Evolutionary conservation across 2,329 filamentous ascomycete genomes (phyloP), one percentile per base, ranked within the genome.

Genomic region (Neonectria magnoliae): DNA sequence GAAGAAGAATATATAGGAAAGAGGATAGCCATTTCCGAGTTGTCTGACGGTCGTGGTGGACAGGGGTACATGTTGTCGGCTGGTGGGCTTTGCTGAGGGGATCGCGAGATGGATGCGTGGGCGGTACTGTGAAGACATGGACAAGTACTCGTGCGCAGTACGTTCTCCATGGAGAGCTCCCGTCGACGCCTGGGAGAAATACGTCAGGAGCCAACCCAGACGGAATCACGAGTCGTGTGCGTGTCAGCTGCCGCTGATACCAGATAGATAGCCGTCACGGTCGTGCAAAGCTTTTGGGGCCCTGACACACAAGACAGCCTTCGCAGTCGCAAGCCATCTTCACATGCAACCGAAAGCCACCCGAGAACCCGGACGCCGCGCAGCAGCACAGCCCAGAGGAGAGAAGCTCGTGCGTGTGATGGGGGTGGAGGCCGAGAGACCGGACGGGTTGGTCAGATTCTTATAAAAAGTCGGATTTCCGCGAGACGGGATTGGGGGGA

Each of bases 311-410:
- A 20, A 20, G 10, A 20, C 38, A 16, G 36, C 13, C 2, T 38
- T 38, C 36, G 36, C 36, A 38, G 36, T 38, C 14, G 16, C 18
- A 25, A 25, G 25, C 44, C 51, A 56, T 54, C 50, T 73, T 73
- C 71, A 73, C 71, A 73, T 73, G 71, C 64, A 72, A 73, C 71
- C 71, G 71, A 73, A 67, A 41, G 25, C 38, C 33, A 65, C 51
- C 68, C 68, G 57, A 59, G 20, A 45, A 50, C 42, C 52, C n/a
- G 27, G 22, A 53, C 56, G 54, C 38, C 38, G 36, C 36, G 36
- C 36, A 38, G 36, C 56, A 42, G 20, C 18, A 25, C 29, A 45
- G 25, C 25, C 25, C 53, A 29, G 14, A 48, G 20, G 29, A n/a
- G 18, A 13, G 29, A 33, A 33, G 14, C 16, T 41, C n/a, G 41